phyloP scores from a whole-genome alignment of 371 early-diverging fungal genomes.

The Zancudomyces culisetae region DNA sequence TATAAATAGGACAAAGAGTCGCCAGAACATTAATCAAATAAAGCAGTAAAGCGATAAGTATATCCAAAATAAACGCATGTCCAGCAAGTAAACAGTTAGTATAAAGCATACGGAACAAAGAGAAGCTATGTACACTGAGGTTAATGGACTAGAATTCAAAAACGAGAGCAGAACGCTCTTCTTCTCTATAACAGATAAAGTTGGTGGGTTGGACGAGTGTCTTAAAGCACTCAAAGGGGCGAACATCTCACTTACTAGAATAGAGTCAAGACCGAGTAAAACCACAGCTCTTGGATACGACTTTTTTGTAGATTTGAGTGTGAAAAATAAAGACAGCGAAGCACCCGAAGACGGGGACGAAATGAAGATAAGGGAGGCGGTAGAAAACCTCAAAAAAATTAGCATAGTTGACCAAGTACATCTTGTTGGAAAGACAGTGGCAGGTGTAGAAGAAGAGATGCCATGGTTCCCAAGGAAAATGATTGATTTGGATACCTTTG shows the following conservation, averaged over 20 bases:
- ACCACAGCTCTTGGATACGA: constrained; percentile 69
- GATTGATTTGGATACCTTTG: constrained; percentile 81
- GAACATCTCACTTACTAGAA: constrained; percentile 69
- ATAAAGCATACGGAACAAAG: not conserved
- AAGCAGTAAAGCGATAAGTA: too few relatives aligned
- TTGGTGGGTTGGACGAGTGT: constrained; percentile 73
- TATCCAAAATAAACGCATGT: not conserved
- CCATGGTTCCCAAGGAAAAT: constrained; percentile 94
- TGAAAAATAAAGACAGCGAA: constrained; percentile 30
- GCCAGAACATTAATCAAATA: too few relatives aligned
- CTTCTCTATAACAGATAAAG: constrained; percentile 66
- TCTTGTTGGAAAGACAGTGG: constrained; percentile 6
- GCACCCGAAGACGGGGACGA: constrained; percentile 30
- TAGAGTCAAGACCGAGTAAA: constrained; percentile 82
- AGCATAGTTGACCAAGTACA: constrained; percentile 14
- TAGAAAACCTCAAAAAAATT: constrained; percentile 22
- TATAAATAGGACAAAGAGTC: too few relatives aligned
- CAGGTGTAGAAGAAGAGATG: constrained; percentile 18
- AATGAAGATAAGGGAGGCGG: constrained; percentile 21
- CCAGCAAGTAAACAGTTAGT: not conserved
- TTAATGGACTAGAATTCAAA: not conserved
- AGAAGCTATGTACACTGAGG: not conserved
- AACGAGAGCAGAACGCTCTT: constrained; percentile 31
- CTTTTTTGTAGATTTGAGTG: constrained; percentile 77
- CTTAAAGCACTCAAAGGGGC: constrained; percentile 49